Percentiles rank a stretch among this genome's conserved stretches.
phyloP scores from a whole-genome alignment of 1,139 yeast genomes.

The Debaryomycetaceae sp. region DNA sequence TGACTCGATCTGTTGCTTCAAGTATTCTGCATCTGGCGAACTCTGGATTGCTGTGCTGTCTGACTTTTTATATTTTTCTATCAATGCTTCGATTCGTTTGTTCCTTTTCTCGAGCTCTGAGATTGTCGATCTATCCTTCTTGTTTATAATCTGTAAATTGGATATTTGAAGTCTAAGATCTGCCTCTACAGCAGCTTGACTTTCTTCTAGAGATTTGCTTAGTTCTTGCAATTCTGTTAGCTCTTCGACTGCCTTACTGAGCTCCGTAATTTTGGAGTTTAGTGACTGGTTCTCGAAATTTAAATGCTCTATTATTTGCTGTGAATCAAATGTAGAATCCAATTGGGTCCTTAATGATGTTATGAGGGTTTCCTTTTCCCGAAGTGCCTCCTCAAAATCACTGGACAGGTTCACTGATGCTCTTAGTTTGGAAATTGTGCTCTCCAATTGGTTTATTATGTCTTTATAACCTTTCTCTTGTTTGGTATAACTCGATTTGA shows the following conservation, averaged over 20 bases:
- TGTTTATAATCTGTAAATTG: slow-evolving; percentile 24
- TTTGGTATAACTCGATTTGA: slow-evolving; percentile 32
- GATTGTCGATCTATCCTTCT: slow-evolving; percentile 23
- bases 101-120: slow-evolving; percentile 30
- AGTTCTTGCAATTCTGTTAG: slow-evolving; percentile 58
- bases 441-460: slow-evolving; percentile 16
- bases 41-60: not conserved
- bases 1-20: slow-evolving; percentile 12
- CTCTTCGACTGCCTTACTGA: slow-evolving; percentile 49
- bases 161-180: slow-evolving; percentile 49
- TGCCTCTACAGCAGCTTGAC: slow-evolving; percentile 52
- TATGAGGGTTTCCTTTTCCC: slow-evolving; percentile 39
- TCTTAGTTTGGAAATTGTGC: not conserved
- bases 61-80: slow-evolving; percentile 6
- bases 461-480: slow-evolving; percentile 19
- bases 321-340: slow-evolving; percentile 42
- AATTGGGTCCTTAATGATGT: slow-evolving; percentile 42
- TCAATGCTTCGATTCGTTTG: slow-evolving; percentile 20
- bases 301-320: slow-evolving; percentile 51
- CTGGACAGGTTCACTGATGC: not conserved
- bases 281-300: slow-evolving; percentile 54
- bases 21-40: slow-evolving; percentile 1
- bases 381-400: slow-evolving; percentile 25
- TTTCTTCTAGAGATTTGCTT: slow-evolving; percentile 61
- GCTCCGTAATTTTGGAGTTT: slow-evolving; percentile 30